phyloP scores from a whole-genome alignment of 495 filamentous ascomycete species.

The Penicillium manginii region DNA sequence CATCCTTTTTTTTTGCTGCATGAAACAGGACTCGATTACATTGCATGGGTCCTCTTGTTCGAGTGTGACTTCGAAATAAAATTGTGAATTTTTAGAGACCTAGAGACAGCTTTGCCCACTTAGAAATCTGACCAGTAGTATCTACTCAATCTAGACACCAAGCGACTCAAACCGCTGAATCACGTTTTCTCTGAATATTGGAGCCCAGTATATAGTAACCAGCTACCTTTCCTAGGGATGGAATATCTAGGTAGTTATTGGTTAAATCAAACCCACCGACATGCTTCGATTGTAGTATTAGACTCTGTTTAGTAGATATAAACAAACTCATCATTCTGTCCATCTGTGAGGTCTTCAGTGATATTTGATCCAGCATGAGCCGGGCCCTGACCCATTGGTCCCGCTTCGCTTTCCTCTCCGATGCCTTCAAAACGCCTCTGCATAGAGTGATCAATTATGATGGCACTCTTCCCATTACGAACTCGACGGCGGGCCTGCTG shows the following conservation, averaged over 20 bases:
- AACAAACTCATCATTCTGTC: constrained; percentile 69
- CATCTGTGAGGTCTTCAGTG: constrained; percentile 62
- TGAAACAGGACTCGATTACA: too few relatives aligned
- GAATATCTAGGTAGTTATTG: too few relatives aligned
- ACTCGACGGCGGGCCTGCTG: constrained; percentile 56
- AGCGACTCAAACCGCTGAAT: neutral
- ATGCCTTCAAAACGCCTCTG: constrained; percentile 36
- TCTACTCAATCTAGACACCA: neutral
- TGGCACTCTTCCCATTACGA: constrained; percentile 57
- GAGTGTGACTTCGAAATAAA: too few relatives aligned
- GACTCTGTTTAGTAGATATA: constrained; percentile 57
- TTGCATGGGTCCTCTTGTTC: too few relatives aligned
- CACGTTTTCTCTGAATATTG: too few relatives aligned
- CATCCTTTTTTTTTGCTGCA: too few relatives aligned
- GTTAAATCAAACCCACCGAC: too few relatives aligned
- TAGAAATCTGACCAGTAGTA: neutral
- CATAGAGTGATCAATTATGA: constrained; percentile 62
- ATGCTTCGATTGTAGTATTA: too few relatives aligned
- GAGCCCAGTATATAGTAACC: too few relatives aligned
- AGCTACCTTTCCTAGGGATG: too few relatives aligned
- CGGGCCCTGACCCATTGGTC: constrained; percentile 21
- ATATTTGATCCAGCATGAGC: constrained; percentile 41
- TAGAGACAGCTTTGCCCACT: neutral
- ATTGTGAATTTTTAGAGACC: neutral
- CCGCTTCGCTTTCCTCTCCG: constrained; percentile 22